Evolutionary conservation across 1,284 basidiomycete species (phyloP).

Genomic region (Mycena sp.): DNA sequence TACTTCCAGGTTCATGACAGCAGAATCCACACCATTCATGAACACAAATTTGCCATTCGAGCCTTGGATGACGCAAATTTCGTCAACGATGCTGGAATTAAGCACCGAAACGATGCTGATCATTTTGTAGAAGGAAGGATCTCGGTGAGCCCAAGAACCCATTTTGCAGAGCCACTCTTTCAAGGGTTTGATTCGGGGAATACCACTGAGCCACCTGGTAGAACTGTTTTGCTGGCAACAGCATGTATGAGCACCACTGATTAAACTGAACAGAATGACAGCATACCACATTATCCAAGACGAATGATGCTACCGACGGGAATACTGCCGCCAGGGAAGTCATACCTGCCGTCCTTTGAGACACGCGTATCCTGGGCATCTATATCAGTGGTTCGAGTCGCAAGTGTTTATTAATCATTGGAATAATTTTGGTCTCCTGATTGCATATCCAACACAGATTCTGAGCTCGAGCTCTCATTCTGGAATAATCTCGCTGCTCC

Average conservation of each 20-base stretch:
- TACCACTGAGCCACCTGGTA: background rate
- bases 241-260: conserved; percentile 1
- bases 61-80: too few relatives aligned
- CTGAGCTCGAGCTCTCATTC: background rate
- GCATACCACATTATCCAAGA: background rate
- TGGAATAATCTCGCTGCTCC: background rate
- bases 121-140: too few relatives aligned
- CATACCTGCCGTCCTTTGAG: background rate
- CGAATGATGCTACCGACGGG: background rate
- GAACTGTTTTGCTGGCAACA: background rate
- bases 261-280: background rate
- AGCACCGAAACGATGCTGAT: too few relatives aligned
- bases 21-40: too few relatives aligned
- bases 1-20: too few relatives aligned
- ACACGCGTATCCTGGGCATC: too few relatives aligned
- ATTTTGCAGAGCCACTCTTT: background rate
- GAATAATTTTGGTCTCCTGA: too few relatives aligned
- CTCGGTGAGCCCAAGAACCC: conserved; percentile 2
- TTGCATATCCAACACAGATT: too few relatives aligned
- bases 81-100: too few relatives aligned
- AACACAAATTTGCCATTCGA: too few relatives aligned
- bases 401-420: too few relatives aligned
- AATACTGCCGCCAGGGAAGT: background rate
- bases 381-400: too few relatives aligned
- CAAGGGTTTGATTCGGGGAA: background rate